Evolutionary conservation across 768 basidiomycete genomes (phyloP).

Genomic region (Russula earlei): DNA sequence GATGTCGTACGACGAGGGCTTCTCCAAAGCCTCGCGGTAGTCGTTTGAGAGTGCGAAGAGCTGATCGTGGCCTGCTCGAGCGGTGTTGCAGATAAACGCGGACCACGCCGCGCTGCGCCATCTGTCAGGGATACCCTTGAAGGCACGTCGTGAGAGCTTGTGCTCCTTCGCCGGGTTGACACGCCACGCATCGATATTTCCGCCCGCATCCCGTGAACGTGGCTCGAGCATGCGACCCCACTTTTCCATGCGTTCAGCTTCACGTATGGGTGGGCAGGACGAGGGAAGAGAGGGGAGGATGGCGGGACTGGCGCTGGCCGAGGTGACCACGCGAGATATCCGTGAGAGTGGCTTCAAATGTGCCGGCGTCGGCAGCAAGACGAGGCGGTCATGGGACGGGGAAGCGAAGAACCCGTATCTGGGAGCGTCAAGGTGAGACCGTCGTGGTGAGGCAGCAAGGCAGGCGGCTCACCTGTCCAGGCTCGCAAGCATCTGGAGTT

Average conservation of each 20-base stretch:
- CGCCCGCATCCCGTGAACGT: conserved; percentile 57
- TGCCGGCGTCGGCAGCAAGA: conserved; percentile 57
- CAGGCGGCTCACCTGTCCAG: conserved; percentile 70
- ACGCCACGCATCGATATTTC: conserved; percentile 67
- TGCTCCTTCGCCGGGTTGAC: conserved; percentile 53
- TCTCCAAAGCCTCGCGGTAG: conserved; percentile 60
- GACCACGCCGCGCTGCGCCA: conserved; percentile 95
- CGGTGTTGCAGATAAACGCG: conserved; percentile 52
- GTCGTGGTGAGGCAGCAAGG: background rate
- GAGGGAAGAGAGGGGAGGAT: conserved; percentile 38
- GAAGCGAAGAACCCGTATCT: conserved; percentile 90
- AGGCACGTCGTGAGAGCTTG: conserved; percentile 68
- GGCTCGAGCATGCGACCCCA: conserved; percentile 90
- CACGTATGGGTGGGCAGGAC: conserved; percentile 43
- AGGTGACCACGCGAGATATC: conserved; percentile 26
- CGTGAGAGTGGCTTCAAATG: conserved; percentile 47
- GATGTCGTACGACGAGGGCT: conserved; percentile 82
- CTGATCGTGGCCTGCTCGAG: conserved; percentile 38
- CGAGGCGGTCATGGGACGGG: conserved; percentile 75
- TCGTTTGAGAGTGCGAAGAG: conserved; percentile 36
- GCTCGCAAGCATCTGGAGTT: conserved; percentile 58
- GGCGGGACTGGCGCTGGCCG: conserved; percentile 38
- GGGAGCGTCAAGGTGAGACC: conserved; percentile 1
- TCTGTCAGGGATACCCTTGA: conserved; percentile 94
- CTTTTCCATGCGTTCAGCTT: conserved; percentile 71